Evolutionary conservation across 2,329 filamentous ascomycete genomes (phyloP), one percentile per base, ranked within the genome.

Genomic region (Claviceps pazoutovae): DNA sequence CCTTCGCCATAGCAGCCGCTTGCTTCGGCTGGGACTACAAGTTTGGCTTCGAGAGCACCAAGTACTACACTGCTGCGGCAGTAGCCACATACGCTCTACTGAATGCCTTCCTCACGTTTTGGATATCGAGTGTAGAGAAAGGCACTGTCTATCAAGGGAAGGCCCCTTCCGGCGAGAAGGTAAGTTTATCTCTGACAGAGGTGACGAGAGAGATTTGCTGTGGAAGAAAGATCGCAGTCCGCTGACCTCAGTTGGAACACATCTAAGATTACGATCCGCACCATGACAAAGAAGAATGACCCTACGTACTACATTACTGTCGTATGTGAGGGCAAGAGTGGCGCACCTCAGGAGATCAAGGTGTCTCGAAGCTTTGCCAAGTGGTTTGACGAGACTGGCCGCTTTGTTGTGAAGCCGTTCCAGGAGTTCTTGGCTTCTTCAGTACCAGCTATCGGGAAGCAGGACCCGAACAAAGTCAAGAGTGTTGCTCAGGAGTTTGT

Each of bases 21-120:
- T 89, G 88, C 61, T 97, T 97, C 74, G 82, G 80, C 56, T 90
- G 88, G 72, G 93, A 98, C 75, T 95, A 88, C 73, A 88, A 87
- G 64, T 74, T 89, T 47, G 91, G 90, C 60, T 97, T 93, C 76
- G 88, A 95, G 56, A 74, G 70, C 55, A 95, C 90, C 17, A 94
- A 93, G 68, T 71, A 76, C 56, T 91, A 83, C 72, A 94, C 91
- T 0, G 78, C 86, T 3, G 78, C 75, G 41, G 91, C 93, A 3
- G 91, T 97, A 4, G 74, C 76, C 11, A 64, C 83, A 16, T 98
- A 98, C 72, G 82, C 87, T 43, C 50, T 86, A 2, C 71, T 98
- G 49, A 97, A 96, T 65, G 75, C 78, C 34, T 73, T 77, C 2
- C 76, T 97, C 60, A 90, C 87, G 39, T 78, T 82, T 60, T 98